Evolutionary conservation across 2,329 filamentous ascomycete species (phyloP).

Genomic region (Fusarium sp.): DNA sequence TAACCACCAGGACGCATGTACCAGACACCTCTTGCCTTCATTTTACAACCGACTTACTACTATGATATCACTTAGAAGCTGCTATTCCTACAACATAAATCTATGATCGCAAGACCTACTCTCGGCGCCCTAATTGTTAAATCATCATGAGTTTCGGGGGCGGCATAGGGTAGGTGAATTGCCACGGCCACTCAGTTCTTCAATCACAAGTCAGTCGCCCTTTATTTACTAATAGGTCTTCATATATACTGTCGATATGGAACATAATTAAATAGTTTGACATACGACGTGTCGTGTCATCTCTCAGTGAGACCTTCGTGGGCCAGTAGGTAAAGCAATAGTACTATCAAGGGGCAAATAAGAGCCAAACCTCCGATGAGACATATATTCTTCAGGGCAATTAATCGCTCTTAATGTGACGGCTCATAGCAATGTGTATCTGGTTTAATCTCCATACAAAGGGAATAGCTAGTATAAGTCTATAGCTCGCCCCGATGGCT

Average conservation of each 20-base stretch:
- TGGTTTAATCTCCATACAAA: not conserved
- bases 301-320: not conserved
- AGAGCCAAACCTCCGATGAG: not conserved
- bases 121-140: not conserved
- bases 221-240: not conserved
- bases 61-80: not conserved
- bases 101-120: not conserved
- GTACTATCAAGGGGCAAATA: not conserved
- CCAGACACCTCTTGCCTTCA: not conserved
- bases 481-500: not conserved
- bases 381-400: not conserved
- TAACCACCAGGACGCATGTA: too few species aligned
- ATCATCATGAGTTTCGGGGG: not conserved
- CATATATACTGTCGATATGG: not conserved
- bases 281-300: not conserved
- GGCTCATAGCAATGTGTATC: not conserved
- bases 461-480: too few species aligned
- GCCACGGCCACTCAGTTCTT: not conserved
- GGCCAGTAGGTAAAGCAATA: not conserved
- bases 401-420: not conserved
- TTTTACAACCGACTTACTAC: not conserved
- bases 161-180: not conserved
- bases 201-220: too few species aligned
- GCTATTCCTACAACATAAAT: not conserved
- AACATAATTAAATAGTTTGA: not conserved